Evolutionary conservation across 2,329 filamentous ascomycete genomes (phyloP).

Genomic region (Talaromyces verruculosus): DNA sequence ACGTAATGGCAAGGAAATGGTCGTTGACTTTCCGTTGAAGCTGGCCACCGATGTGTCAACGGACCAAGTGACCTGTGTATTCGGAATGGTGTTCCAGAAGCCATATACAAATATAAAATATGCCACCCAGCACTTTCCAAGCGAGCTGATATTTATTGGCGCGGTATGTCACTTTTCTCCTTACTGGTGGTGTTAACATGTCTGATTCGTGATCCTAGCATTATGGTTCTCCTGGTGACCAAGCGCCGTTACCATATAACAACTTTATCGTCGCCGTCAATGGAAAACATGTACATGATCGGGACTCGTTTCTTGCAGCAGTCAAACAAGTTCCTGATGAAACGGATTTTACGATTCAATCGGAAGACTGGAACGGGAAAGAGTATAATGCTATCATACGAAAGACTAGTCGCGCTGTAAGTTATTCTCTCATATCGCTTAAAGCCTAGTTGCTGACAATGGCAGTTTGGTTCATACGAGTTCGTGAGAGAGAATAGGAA

Average conservation of each 20-base stretch:
- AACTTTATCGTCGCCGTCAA: conserved; percentile 14
- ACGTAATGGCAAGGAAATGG: conserved; percentile 12
- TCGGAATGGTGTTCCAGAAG: conserved; percentile 16
- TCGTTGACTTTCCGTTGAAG: conserved; percentile 9
- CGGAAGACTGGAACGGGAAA: conserved; percentile 17
- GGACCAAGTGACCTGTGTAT: conserved; percentile 7
- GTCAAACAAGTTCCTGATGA: conserved; percentile 13
- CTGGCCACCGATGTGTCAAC: conserved; percentile 10
- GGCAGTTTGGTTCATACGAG: conserved; percentile 16
- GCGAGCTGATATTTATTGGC: conserved; percentile 8
- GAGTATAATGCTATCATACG: conserved; percentile 11
- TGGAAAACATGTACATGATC: conserved; percentile 11
- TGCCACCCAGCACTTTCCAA: conserved; percentile 8
- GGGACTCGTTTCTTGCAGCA: conserved; percentile 5
- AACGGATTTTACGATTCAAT: conserved; percentile 17
- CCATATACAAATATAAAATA: conserved; percentile 15
- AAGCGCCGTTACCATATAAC: conserved; percentile 7
- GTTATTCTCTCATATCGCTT: neutral
- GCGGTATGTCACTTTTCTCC: neutral
- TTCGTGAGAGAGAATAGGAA: conserved; percentile 13
- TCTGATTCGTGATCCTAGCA: neutral
- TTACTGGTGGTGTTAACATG: neutral
- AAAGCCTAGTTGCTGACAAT: neutral
- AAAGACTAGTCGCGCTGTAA: conserved; percentile 15
- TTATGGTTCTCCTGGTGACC: conserved; percentile 14